A percentile compares a stretch with the other conserved stretches of the same genome.
Evolutionary conservation across 148 eudicot species (phyloP).

Genomic region (Camellia lanceoleosa): DNA sequence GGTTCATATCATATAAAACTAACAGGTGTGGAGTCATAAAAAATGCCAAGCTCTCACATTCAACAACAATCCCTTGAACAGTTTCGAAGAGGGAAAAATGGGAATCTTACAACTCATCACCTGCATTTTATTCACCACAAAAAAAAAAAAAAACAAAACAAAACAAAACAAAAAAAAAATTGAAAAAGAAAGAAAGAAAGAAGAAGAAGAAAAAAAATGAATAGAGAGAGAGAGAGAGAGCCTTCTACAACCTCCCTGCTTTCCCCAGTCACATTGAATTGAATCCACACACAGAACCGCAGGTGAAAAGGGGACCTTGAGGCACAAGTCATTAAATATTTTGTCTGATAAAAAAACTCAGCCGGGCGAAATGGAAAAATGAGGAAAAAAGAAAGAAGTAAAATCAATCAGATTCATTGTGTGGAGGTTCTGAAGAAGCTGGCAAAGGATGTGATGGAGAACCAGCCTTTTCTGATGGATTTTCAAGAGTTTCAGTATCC

Average conservation of each 20-base stretch:
- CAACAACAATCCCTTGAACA: background rate
- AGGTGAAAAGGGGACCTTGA: constrained; percentile 13
- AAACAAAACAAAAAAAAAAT: no score
- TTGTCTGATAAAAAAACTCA: background rate
- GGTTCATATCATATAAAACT: background rate
- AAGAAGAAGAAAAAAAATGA: no score
- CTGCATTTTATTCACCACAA: constrained; percentile 23
- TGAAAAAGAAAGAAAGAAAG: no score
- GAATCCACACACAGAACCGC: background rate
- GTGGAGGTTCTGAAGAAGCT: constrained; percentile 18
- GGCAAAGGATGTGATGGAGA: constrained; percentile 16
- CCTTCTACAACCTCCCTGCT: constrained; percentile 4
- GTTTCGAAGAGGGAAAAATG: background rate
- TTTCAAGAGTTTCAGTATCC: constrained; percentile 8
- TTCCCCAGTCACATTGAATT: background rate
- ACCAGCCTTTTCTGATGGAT: constrained; percentile 18
- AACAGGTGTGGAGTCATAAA: background rate
- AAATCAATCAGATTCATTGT: constrained; percentile 24
- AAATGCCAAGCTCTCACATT: constrained; percentile 3
- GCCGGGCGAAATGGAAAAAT: background rate
- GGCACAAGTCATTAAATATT: constrained; percentile 9
- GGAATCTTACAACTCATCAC: constrained; percentile 9
- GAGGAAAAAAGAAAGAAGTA: background rate
- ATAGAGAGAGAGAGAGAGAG: no score
- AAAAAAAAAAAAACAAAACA: background rate